phyloP scores from a whole-genome alignment of 768 basidiomycete genomes.

The Mycena chlorophos region DNA sequence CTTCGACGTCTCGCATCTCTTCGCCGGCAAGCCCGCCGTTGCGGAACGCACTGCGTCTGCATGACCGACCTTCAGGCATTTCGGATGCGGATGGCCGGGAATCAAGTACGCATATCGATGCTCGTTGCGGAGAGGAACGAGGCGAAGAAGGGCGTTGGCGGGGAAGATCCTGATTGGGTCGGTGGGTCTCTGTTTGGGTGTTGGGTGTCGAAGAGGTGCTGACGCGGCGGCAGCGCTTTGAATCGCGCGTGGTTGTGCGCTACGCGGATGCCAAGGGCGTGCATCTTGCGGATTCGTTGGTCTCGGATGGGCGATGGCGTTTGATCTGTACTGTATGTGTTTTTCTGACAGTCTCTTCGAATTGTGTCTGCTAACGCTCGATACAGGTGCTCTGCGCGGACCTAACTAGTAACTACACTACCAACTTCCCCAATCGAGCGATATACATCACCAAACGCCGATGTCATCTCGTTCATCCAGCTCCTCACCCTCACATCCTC shows the following conservation, averaged over 20 bases:
- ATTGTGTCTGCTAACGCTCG: neutral
- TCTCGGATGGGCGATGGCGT: conserved; percentile 19
- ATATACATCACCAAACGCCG: conserved; percentile 11
- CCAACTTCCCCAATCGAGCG: conserved; percentile 11
- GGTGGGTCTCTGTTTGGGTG: neutral
- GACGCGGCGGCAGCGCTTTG: conserved; percentile 17
- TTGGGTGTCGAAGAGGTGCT: neutral
- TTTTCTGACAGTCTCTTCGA: neutral
- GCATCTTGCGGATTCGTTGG: conserved; percentile 16
- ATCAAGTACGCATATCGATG: conserved; percentile 12
- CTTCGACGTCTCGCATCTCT: conserved; percentile 38
- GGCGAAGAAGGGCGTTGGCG: conserved; percentile 6
- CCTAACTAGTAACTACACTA: conserved; percentile 6
- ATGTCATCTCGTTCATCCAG: conserved; percentile 15
- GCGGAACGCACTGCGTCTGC: conserved; percentile 17
- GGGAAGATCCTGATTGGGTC: conserved; percentile 18
- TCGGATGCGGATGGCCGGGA: conserved; percentile 16
- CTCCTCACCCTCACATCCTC: conserved; percentile 18
- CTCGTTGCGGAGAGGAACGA: conserved; percentile 6
- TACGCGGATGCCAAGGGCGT: conserved; percentile 18
- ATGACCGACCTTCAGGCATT: conserved; percentile 19
- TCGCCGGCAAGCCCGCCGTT: conserved; percentile 29
- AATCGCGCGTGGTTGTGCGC: conserved; percentile 19
- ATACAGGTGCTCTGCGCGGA: conserved; percentile 12
- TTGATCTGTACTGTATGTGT: conserved; percentile 6